Conservation (phyloP, 2,329 filamentous ascomycete genomes). For the Colletotrichum falcatum region DNA sequence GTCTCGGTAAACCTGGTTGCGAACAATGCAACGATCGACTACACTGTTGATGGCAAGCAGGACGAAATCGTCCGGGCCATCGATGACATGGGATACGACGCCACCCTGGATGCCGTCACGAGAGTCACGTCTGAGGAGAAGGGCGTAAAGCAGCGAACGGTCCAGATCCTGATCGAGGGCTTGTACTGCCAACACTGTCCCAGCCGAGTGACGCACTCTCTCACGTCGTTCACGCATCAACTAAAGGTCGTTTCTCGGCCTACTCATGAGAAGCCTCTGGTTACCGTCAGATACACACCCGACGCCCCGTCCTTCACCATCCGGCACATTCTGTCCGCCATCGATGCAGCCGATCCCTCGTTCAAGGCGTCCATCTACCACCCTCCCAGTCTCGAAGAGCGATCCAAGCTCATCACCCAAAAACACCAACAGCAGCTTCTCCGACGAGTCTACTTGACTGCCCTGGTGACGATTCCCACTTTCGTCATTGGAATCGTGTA, state of each 20-base stretch:
- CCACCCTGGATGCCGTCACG: conserved; percentile 60
- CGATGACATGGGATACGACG: conserved; percentile 69
- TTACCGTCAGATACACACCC: conserved; percentile 79
- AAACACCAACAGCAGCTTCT: conserved; percentile 77
- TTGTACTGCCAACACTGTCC: conserved; percentile 83
- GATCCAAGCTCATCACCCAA: conserved; percentile 77
- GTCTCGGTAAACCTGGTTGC: conserved; percentile 68
- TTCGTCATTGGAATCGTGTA: conserved; percentile 91
- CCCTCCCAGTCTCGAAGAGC: conserved; percentile 85
- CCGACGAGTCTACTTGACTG: conserved; percentile 76
- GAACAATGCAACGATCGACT: conserved; percentile 69
- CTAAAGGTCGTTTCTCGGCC: conserved; percentile 67
- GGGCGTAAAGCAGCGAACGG: conserved; percentile 59
- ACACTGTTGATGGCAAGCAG: conserved; percentile 46
- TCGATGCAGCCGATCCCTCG: conserved; percentile 73
- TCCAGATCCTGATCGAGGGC: conserved; percentile 76
- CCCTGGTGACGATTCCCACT: conserved; percentile 80
- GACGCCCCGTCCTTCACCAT: conserved; percentile 77
- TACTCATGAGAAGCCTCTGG: conserved; percentile 71
- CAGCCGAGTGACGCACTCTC: conserved; percentile 63
- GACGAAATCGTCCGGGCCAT: conserved; percentile 52
- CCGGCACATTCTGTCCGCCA: conserved; percentile 76
- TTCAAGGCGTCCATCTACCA: conserved; percentile 81
- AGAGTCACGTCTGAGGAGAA: conserved; percentile 47
- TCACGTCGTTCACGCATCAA: conserved; percentile 64